Percentiles rank a stretch among this genome's conserved stretches.
phyloP scores from a whole-genome alignment of 208 protist species.

The Wallacemonas sp. region DNA sequence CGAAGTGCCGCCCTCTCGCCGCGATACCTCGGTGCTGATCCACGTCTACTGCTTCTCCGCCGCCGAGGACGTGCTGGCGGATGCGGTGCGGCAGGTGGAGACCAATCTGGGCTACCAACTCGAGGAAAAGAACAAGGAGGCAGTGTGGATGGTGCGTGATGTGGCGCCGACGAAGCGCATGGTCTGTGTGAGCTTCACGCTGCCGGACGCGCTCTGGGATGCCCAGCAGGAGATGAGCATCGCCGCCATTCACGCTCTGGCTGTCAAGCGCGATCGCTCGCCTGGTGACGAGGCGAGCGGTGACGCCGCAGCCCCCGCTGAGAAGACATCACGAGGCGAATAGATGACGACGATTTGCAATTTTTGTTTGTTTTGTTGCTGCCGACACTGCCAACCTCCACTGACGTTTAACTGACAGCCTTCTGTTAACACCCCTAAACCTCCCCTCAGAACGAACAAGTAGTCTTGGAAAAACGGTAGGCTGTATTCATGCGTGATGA shows the following conservation, averaged over 20 bases:
- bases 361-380: no score
- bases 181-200: constrained; percentile 94
- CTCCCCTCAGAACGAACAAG: no score
- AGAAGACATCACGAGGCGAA: no score
- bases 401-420: no score
- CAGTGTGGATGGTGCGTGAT: constrained; percentile 91
- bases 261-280: neutral
- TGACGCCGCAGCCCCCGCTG: neutral
- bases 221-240: constrained; percentile 19
- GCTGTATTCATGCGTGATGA: no score
- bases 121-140: constrained; percentile 39
- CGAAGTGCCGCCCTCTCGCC: neutral
- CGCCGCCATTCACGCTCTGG: neutral
- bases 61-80: constrained; percentile 44
- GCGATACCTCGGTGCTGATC: constrained; percentile 52
- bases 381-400: no score
- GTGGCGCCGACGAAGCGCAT: constrained; percentile 95
- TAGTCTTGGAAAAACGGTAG: no score
- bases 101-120: constrained; percentile 46
- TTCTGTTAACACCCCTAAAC: no score
- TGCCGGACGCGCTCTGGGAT: constrained; percentile 76
- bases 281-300: neutral
- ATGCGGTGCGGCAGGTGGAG: constrained; percentile 81
- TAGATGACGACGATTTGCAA: no score
- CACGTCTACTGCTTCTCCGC: constrained; percentile 91